Evolutionary conservation across 306 rosid species (phyloP), one percentile per base, ranked within the genome.

Genomic region (Medicago arabica): DNA sequence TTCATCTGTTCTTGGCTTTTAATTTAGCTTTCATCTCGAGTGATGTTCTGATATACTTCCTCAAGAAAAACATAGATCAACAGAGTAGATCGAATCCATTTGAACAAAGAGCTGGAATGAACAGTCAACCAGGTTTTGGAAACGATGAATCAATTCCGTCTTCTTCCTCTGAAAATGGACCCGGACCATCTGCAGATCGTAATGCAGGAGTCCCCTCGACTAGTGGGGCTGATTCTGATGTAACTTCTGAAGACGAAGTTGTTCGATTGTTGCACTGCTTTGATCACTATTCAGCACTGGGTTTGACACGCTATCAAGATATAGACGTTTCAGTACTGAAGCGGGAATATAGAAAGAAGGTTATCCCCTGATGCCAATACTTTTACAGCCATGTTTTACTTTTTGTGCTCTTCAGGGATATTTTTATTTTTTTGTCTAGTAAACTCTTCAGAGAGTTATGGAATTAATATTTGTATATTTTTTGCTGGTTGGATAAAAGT

Each of bases 271-370:
- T 96, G 86, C 90, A 88, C 85, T 88, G 99, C 82, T 83, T 85
- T 23, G 98, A 96, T 83, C 97, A 90, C 80, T 96, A 96, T 85
- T 80, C 96, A 10, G 99, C 74, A 47, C 77, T 96, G 80, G 99
- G 99, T 64, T 84, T 96, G 55, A 18, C 84, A 2, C 90, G 92
- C 72, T 92, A 85, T 75, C 97, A 90, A 84, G 74, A 79, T 47
- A 75, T 90, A 70, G 99, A 92, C 50, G 88, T 84, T 73, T 87
- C 94, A 67, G 51, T 88, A 65, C 87, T 96, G 85, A 96, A 90
- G 85, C 88, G 95, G 82, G 99, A 92, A 82, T 96, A 96, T 75
- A 96, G 86, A 85, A 96, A 88, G 83, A 96, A 96, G 98, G 98
- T 92, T 72, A 60, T 49, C 46, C 72, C 78, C 72, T 79, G 68